Conservation (phyloP, 306 rosid species). For the Castanospermum australe region DNA sequence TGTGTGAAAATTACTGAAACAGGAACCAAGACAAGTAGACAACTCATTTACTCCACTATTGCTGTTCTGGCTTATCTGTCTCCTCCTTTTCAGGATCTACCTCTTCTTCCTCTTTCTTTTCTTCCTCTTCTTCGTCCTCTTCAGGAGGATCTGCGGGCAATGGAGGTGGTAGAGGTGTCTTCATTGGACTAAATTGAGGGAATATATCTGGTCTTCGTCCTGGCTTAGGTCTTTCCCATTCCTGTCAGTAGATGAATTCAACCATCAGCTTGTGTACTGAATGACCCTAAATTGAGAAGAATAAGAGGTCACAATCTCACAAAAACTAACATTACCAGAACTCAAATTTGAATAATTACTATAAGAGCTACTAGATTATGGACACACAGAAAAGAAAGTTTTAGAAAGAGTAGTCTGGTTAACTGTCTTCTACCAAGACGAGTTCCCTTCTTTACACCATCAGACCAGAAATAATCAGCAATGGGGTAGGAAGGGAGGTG, state of each 20-base stretch:
- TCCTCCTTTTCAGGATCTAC: conserved; percentile 51
- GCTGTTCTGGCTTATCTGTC: conserved; percentile 26
- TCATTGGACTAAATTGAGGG: conserved; percentile 59
- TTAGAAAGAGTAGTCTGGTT: not conserved
- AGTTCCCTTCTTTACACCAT: not conserved
- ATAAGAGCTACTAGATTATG: not conserved
- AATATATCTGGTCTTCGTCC: conserved; percentile 56
- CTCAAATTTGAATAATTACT: not conserved
- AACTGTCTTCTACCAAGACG: not conserved
- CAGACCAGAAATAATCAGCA: not conserved
- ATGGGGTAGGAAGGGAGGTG: not conserved
- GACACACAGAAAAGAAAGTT: not conserved
- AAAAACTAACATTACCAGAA: not conserved
- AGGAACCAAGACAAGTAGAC: conserved; percentile 17
- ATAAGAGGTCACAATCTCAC: not conserved
- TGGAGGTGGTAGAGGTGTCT: conserved; percentile 57
- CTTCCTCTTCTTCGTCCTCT: conserved; percentile 48
- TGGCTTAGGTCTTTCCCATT: conserved; percentile 51
- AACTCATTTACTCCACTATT: conserved; percentile 14
- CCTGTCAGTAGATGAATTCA: conserved; percentile 28
- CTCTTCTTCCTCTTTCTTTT: conserved; percentile 40
- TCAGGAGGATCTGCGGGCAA: conserved; percentile 51
- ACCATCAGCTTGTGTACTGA: conserved; percentile 1
- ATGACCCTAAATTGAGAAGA: not conserved
- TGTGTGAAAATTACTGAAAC: not conserved